Evolutionary conservation across 176 grass and related monocot species (phyloP), one percentile per base, ranked within the genome.

Genomic region (Aegilops tauschii): DNA sequence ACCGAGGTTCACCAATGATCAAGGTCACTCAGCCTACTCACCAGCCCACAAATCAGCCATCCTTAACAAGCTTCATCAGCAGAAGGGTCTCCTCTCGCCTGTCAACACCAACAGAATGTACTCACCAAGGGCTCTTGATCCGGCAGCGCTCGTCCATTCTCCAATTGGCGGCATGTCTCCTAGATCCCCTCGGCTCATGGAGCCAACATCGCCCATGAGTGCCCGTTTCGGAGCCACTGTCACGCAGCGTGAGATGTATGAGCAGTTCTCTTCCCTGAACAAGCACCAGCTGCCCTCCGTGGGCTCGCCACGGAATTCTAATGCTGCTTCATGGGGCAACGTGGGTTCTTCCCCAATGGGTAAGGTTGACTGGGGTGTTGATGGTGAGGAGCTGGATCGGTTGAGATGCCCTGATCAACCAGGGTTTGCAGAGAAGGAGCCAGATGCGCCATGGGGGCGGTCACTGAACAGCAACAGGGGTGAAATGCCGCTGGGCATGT

Each of bases 381-480:
- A 96, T 16, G 70, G 86, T 9, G 92, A 92, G 4, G 90, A 88
- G 72, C 50, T 88, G 7, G 77, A 88, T 25, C 90, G 86, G 23
- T 65, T 91, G 77, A 88, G 90, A 35, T 54, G 25, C 31, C 25
- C 69, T 56, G 31, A 13, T 4, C 82, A 88, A 32, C 3, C 52
- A 68, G 88, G 82, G 35, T 30, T 76, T 37, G 82, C 72, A 34
- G 78, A 86, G 27, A 90, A 89, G 28, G 97, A 91, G 23, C 90
- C 94, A 9, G 92, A 99, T 89, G n/a, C 94, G 0, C 93, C 97
- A 6, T 99, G 94, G 97, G 89, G 92, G 20, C 93, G 91, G 73
- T 90, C 92, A 23, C 83, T 90, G 21, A 97, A 79, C 65, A 69
- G 83, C 58, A 90, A 70, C 52, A 83, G 66, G 20, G 85, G 77